Evolutionary conservation across 768 basidiomycete species (phyloP).

Genomic region (Grammothele lineata): DNA sequence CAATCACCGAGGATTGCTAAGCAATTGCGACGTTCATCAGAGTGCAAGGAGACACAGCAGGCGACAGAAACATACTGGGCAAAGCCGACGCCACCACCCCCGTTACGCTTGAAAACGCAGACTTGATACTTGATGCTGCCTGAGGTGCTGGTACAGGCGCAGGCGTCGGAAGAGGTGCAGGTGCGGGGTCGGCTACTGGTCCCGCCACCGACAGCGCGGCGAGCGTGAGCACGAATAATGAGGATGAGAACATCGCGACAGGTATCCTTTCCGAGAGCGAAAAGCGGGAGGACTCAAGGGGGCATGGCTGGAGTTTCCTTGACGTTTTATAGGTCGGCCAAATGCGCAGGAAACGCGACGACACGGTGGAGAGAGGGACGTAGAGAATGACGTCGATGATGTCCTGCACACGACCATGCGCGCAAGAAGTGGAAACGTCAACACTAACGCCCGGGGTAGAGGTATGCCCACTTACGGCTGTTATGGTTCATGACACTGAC

Average conservation of each 20-base stretch:
- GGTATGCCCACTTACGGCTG: too few relatives aligned
- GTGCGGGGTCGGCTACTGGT: slow-evolving; percentile 1
- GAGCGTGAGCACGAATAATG: slow-evolving; percentile 3
- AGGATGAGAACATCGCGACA: neutral
- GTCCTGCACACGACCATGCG: too few relatives aligned
- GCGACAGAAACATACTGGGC: neutral
- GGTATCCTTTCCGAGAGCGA: neutral
- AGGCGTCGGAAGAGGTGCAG: slow-evolving; percentile 5
- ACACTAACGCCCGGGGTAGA: too few relatives aligned
- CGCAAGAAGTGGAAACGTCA: too few relatives aligned
- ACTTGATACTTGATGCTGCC: slow-evolving; percentile 2
- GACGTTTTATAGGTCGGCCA: too few relatives aligned
- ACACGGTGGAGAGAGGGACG: too few relatives aligned
- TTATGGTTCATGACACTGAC: too few relatives aligned
- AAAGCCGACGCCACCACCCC: slow-evolving; percentile 11
- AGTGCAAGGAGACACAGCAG: too few relatives aligned
- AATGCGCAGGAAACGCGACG: too few relatives aligned
- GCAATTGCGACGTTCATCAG: neutral
- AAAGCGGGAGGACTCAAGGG: neutral
- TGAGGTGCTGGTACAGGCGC: slow-evolving; percentile 6
- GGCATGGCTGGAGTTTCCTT: too few relatives aligned
- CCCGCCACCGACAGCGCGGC: neutral
- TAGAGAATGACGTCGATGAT: too few relatives aligned
- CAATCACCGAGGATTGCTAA: slow-evolving; percentile 17
- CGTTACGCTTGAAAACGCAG: slow-evolving; percentile 9